A percentile compares a stretch with the other conserved stretches of the same genome.
phyloP scores from a whole-genome alignment of 2,329 filamentous ascomycete species.

The Penicillium capsulatum region DNA sequence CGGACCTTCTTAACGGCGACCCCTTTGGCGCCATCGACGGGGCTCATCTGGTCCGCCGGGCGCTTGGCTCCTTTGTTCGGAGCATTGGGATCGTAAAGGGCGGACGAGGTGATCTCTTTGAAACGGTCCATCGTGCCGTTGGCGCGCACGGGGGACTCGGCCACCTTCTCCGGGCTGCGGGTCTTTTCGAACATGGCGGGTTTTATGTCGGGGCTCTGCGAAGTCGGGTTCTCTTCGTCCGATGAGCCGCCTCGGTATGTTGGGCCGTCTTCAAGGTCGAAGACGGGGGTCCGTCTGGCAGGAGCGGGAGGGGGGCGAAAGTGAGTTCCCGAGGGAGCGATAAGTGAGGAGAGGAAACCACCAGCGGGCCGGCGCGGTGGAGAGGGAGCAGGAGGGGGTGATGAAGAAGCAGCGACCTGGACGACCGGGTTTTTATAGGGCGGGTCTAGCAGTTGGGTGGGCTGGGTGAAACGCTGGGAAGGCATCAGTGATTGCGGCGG shows the following conservation, averaged over 20 bases:
- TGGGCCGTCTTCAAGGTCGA: constrained; percentile 53
- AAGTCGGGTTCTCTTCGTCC: constrained; percentile 51
- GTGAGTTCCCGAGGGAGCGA: constrained; percentile 71
- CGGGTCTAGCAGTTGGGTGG: constrained; percentile 55
- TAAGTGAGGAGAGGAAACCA: constrained; percentile 54
- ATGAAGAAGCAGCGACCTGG: constrained; percentile 88
- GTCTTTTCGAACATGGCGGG: constrained; percentile 54
- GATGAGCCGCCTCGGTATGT: constrained; percentile 61
- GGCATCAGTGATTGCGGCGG: constrained; percentile 37
- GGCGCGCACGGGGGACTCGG: constrained; percentile 38
- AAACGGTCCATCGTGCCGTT: constrained; percentile 34
- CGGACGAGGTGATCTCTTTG: constrained; percentile 42
- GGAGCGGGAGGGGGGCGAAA: constrained; percentile 54
- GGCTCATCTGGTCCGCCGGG: constrained; percentile 44
- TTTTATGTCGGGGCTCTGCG: constrained; percentile 55
- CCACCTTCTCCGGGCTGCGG: constrained; percentile 38
- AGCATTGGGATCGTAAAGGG: constrained; percentile 41
- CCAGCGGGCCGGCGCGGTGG: constrained; percentile 33
- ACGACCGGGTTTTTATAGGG: constrained; percentile 47
- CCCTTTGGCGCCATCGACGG: constrained; percentile 29
- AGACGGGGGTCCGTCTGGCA: constrained; percentile 35
- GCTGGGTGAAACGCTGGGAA: constrained; percentile 56
- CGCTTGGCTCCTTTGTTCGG: constrained; percentile 35
- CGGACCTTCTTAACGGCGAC: constrained; percentile 39
- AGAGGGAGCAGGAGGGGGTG: constrained; percentile 52